Conservation (phyloP, 371 early-diverging fungal species). For the Lichtheimia corymbifera region DNA sequence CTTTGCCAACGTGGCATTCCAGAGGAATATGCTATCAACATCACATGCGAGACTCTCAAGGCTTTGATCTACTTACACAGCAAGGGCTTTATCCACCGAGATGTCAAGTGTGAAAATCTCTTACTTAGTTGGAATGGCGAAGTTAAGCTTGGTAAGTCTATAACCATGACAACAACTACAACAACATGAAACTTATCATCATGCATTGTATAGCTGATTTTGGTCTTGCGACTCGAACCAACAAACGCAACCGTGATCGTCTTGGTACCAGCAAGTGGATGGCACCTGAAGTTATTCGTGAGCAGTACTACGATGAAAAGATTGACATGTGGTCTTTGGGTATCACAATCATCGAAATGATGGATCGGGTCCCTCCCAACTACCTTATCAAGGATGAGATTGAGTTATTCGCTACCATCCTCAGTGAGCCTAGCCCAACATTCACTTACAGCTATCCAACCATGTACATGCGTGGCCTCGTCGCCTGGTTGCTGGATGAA, state of each 20-base stretch:
- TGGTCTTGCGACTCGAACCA: conserved; percentile 43
- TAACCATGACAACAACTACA: conserved; percentile 80
- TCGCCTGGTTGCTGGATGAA: conserved; percentile 52
- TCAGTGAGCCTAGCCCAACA: conserved; percentile 47
- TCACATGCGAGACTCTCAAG: conserved; percentile 46
- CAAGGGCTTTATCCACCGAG: conserved; percentile 96
- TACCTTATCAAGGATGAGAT: conserved; percentile 48
- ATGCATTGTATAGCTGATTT: conserved; percentile 39
- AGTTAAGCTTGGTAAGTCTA: conserved; percentile 97
- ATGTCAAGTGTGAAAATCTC: conserved; percentile 96
- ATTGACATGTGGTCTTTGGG: conserved; percentile 98
- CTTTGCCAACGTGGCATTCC: conserved; percentile 51
- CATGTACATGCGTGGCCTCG: conserved; percentile 53
- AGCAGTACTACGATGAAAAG: conserved; percentile 78
- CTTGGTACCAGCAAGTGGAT: conserved; percentile 98
- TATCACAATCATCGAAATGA: conserved; percentile 57
- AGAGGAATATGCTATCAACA: conserved; percentile 42
- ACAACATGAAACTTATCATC: background rate
- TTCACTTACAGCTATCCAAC: conserved; percentile 51
- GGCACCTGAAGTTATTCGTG: conserved; percentile 94
- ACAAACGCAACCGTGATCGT: conserved; percentile 68
- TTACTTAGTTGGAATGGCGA: conserved; percentile 91
- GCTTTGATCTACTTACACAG: conserved; percentile 92
- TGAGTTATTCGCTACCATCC: conserved; percentile 41
- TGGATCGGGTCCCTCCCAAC: conserved; percentile 56